Conservation (phyloP, 805 yeast genomes). For the Danielia oregonensis region DNA sequence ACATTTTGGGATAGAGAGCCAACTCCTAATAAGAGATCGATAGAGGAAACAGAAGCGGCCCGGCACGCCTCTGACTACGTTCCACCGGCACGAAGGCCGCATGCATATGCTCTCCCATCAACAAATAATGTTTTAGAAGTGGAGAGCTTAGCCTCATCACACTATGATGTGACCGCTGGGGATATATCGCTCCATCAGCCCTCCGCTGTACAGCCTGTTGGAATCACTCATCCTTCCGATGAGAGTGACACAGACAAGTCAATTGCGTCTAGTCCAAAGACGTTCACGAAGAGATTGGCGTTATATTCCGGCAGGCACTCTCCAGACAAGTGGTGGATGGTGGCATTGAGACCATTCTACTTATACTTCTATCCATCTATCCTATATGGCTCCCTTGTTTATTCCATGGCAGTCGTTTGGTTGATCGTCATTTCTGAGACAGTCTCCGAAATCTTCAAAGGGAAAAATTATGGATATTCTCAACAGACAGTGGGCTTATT, state of each 20-base stretch:
- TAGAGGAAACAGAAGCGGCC: conserved; percentile 47
- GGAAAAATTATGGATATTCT: conserved; percentile 43
- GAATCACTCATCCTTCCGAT: not conserved
- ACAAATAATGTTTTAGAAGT: conserved; percentile 9
- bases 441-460: conserved; percentile 45
- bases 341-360: conserved; percentile 51
- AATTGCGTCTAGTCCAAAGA: conserved; percentile 8
- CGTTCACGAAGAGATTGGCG: conserved; percentile 31
- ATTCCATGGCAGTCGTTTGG: conserved; percentile 61
- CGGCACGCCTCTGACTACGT: conserved; percentile 25
- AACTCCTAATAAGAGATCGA: conserved; percentile 43
- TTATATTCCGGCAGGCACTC: conserved; percentile 49
- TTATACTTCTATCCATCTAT: conserved; percentile 49
- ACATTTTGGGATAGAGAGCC: conserved; percentile 62
- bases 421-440: conserved; percentile 58
- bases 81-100: conserved; percentile 26
- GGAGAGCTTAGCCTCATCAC: conserved; percentile 16
- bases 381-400: conserved; percentile 47
- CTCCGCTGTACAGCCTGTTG: conserved; percentile 1
- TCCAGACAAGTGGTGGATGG: conserved; percentile 51
- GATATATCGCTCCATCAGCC: no score
- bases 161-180: conserved; percentile 3
- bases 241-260: conserved; percentile 2
- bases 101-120: conserved; percentile 26
- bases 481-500: conserved; percentile 49